Conservation (phyloP, 2,329 filamentous ascomycete genomes). For the Juglanconis oblonga region DNA sequence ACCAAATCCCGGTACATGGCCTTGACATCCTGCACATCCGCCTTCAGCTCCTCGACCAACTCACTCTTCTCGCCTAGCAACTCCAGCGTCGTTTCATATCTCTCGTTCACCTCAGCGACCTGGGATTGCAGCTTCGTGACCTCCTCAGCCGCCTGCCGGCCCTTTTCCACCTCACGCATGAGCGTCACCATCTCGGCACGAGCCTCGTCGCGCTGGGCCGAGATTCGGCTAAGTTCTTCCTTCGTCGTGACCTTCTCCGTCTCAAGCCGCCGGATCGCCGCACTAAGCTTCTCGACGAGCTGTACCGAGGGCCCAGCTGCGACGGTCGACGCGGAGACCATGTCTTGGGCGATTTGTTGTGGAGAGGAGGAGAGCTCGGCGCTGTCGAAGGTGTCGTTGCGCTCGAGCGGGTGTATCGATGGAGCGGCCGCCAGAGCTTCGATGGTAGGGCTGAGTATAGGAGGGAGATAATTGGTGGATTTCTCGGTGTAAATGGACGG, state of each 20-base stretch:
- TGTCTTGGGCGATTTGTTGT: conserved; percentile 72
- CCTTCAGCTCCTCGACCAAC: conserved; percentile 82
- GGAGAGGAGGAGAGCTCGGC: conserved; percentile 58
- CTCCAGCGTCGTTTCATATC: conserved; percentile 89
- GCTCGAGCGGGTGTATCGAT: conserved; percentile 42
- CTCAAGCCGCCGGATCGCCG: conserved; percentile 85
- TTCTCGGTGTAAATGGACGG: conserved; percentile 38
- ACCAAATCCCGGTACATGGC: conserved; percentile 93
- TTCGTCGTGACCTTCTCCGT: conserved; percentile 85
- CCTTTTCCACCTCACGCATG: conserved; percentile 81
- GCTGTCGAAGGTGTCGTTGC: conserved; percentile 49
- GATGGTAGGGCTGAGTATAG: conserved; percentile 47
- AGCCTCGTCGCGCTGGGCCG: conserved; percentile 85
- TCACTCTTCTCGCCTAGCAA: conserved; percentile 98
- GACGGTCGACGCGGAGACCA: conserved; percentile 84
- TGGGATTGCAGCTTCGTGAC: conserved; percentile 66
- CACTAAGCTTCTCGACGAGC: conserved; percentile 93
- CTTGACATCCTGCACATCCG: conserved; percentile 91
- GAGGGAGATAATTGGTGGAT: conserved; percentile 30
- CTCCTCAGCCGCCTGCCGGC: conserved; percentile 56
- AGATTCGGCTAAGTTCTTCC: conserved; percentile 79
- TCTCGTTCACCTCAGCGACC: conserved; percentile 64
- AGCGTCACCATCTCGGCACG: conserved; percentile 85
- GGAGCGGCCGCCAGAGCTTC: conserved; percentile 41
- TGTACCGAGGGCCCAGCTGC: conserved; percentile 91